phyloP scores from a whole-genome alignment of 306 rosid genomes.

The Astragalus membranaceus region DNA sequence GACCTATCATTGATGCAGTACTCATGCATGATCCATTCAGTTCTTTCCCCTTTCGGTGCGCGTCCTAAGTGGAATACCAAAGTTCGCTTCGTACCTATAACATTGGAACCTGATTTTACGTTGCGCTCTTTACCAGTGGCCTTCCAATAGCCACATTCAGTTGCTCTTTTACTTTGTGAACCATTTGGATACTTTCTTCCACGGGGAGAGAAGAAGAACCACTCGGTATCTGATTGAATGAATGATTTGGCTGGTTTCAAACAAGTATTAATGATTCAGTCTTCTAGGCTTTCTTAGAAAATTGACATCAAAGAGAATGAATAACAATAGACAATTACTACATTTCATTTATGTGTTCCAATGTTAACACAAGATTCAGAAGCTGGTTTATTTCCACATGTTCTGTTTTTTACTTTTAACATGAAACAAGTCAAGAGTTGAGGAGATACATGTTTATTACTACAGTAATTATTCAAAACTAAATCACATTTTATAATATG shows the following conservation, averaged over 20 bases:
- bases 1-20: constrained; percentile 63
- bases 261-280: constrained; percentile 21
- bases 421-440: neutral
- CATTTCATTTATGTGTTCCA: neutral
- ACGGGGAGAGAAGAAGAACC: constrained; percentile 96
- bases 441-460: neutral
- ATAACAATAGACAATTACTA: neutral
- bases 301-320: neutral
- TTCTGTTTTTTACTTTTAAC: neutral
- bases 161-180: constrained; percentile 82
- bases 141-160: constrained; percentile 90
- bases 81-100: constrained; percentile 83
- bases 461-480: neutral
- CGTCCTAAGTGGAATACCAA: constrained; percentile 90
- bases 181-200: constrained; percentile 98
- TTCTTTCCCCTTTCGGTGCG: constrained; percentile 91
- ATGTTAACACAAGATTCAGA: neutral
- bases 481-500: neutral
- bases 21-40: constrained; percentile 98
- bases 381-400: neutral
- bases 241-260: constrained; percentile 59
- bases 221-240: constrained; percentile 71
- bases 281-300: neutral
- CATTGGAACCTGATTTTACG: constrained; percentile 62
- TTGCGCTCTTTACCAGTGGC: constrained; percentile 93